Evolutionary conservation across 805 yeast genomes (phyloP).

Genomic region (Kurtzmaniella fragi): DNA sequence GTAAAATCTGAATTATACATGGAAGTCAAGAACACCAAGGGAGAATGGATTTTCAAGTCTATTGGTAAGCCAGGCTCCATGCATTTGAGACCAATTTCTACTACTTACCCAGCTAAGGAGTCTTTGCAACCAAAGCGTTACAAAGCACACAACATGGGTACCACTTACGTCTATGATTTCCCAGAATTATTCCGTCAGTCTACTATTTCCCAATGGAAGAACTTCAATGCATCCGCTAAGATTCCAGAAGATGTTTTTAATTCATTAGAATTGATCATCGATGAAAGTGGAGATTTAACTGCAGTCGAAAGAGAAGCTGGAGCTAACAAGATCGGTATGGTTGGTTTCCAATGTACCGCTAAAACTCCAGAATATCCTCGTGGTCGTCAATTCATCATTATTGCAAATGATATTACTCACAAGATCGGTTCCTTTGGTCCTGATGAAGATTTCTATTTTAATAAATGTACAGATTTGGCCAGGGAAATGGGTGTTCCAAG

Average conservation of each 20-base stretch:
- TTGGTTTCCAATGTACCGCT: conserved; percentile 85
- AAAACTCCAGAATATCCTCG: conserved; percentile 96
- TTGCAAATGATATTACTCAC: conserved; percentile 96
- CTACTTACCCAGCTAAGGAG: conserved; percentile 97
- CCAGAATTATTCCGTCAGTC: conserved; percentile 98
- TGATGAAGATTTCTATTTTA: conserved; percentile 86
- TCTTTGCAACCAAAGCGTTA: conserved; percentile 98
- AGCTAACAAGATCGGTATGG: conserved; percentile 95
- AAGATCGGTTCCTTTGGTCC: conserved; percentile 99
- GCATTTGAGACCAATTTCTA: conserved; percentile 94
- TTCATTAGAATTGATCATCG: conserved; percentile 83
- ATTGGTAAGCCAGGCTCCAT: conserved; percentile 92
- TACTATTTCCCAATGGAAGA: conserved; percentile 78
- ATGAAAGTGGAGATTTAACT: conserved; percentile 66
- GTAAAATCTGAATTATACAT: conserved; percentile 93
- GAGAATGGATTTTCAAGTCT: conserved; percentile 97
- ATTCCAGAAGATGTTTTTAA: conserved; percentile 75
- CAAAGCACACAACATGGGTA: conserved; percentile 97
- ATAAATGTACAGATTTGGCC: conserved; percentile 88
- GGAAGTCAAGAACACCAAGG: conserved; percentile 86
- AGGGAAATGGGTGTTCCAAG: conserved; percentile 91
- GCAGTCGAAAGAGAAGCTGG: conserved; percentile 96
- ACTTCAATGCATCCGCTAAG: conserved; percentile 47
- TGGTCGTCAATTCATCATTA: conserved; percentile 88
- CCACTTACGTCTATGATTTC: conserved; percentile 97